phyloP scores from a whole-genome alignment of 352 stramenopile species.

The Pythium guiyangense region DNA sequence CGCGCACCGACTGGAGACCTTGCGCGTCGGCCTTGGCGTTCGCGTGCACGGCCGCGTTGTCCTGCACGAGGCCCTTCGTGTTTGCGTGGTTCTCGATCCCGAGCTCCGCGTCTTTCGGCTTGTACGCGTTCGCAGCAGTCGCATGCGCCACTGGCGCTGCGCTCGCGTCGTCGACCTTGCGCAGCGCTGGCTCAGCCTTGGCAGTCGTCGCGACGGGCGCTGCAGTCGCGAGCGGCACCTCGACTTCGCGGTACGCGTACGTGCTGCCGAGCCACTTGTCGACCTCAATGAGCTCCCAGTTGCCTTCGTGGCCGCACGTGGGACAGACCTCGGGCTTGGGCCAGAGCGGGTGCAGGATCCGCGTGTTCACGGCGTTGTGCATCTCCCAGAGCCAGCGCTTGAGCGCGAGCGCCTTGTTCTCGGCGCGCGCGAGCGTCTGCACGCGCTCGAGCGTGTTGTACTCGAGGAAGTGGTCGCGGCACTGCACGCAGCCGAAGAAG shows the following conservation, averaged over 20 bases:
- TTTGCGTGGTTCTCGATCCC: conserved; percentile 65
- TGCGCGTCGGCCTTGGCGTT: conserved; percentile 32
- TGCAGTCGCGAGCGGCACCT: conserved; percentile 24
- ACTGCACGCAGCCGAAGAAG: conserved; percentile 80
- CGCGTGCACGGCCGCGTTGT: conserved; percentile 19
- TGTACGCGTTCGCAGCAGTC: conserved; percentile 19
- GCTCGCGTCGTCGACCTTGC: conserved; percentile 17
- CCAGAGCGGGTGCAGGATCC: conserved; percentile 68
- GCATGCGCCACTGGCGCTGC: too few species aligned
- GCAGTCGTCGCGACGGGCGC: conserved; percentile 13
- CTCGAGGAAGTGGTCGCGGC: conserved; percentile 72
- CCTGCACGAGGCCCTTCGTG: conserved; percentile 34
- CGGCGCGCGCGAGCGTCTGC: conserved; percentile 51
- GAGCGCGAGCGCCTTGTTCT: conserved; percentile 60
- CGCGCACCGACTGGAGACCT: conserved; percentile 33
- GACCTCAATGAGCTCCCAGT: conserved; percentile 64
- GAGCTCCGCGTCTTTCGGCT: conserved; percentile 60
- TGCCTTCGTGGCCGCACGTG: conserved; percentile 53
- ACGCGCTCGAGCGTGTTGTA: conserved; percentile 70
- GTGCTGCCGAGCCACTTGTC: conserved; percentile 70
- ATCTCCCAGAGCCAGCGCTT: conserved; percentile 82
- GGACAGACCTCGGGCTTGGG: conserved; percentile 69
- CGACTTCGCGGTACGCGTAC: conserved; percentile 61
- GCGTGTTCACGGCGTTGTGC: conserved; percentile 84
- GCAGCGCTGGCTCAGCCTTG: conserved; percentile 10